Evolutionary conservation across 352 stramenopile species (phyloP), one percentile per base, ranked within the genome.

Genomic region (Pythium utonaiense): DNA sequence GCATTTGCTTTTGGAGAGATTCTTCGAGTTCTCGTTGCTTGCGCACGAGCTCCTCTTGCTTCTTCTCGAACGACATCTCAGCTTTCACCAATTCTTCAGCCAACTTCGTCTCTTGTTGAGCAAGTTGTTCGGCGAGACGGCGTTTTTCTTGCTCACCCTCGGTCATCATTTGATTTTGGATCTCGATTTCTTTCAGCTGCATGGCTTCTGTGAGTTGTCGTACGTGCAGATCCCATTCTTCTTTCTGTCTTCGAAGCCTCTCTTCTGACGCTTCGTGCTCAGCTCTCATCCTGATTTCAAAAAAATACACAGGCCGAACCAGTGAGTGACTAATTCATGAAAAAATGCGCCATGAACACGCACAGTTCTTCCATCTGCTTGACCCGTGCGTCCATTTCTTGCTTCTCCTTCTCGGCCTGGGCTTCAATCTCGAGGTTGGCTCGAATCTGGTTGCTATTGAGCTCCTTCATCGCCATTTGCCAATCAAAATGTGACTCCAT

Each of bases 1-100:
- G 73, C 75, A 95, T 93, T 60, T 96, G 82, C 48, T 84, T 80
- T 31, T 94, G 74, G 5, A 96, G 44, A 6, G 84, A 88, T 2
- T 69, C 48, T 47, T 96, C 83, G 0, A 95, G 70, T 30, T 86
- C 77, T 30, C 71, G 69, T 53, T 95, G 85, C 28, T 80, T 76
- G 17, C 73, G 66, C 7, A 93, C 67, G 3, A 93, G 57, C 34
- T 89, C 83, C 1, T 75, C 67, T 36, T 93, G 81, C 50, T 93
- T 92, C 24, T 73, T 77, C 60, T 95, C 86, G 22, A 89, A 93
- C 38, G 70, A 64, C 25, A 92, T 82, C 17, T 91, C 81, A 1
- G 84, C 85, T 57, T 88, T 87, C 4, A 78, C 83, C 4, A 93
- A 61, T 42, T 93, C 79, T 67, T 91, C 81, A 9, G 83, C 83